Evolutionary conservation across 208 protist genomes (phyloP), one percentile per base, ranked within the genome.

Genomic region (Acanthamoeba triangularis): DNA sequence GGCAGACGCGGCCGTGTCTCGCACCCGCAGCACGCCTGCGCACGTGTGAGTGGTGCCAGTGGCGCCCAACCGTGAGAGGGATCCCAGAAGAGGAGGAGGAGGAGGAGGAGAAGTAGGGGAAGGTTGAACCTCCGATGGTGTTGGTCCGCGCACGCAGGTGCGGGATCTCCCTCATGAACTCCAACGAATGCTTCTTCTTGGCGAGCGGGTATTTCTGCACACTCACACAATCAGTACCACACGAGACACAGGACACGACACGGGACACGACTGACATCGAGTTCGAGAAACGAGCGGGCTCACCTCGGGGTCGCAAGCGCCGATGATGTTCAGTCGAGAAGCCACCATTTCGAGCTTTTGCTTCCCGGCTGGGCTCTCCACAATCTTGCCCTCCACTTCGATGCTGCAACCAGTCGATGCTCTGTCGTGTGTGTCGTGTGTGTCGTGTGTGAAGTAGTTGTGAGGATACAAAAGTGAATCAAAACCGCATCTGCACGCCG

Each of bases 111-210:
- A 41, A 13, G 28, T 3, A 33, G 82, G 1, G 25, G n/a, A 18
- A 90, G 16, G 30, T 30, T 18, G 18, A 8, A 63, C 82, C 82
- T 61, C 96, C 90, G 52, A 95, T 63, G n/a, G 95, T 97, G 80
- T 98, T 98, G 74, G 97, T 98, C 35, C 98, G 97, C 30, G 96
- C 41, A 3, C 98, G 90, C 8, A 99, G 94, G 84, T 99, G 98
- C 23, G 97, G 92, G 52, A 98, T 98, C 13, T 97, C 94, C 92
- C 98, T 95, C 10, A 99, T 96, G 87, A 98, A 98, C 95, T 99
- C 98, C 5, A 98, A 74, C n/a, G 97, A 95, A 84, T 98, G 97
- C 18, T 88, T 59, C 96, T 99, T 99, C 91, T 98, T 98, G 90
- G 98, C 97, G 7, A 99, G 95, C 69, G 98, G 98, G 90, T 98